These are phyloP conservation scores for Podaxis sp. DNA, from an alignment of 768 basidiomycete genomes.

Conservation along the genomic window DNA sequence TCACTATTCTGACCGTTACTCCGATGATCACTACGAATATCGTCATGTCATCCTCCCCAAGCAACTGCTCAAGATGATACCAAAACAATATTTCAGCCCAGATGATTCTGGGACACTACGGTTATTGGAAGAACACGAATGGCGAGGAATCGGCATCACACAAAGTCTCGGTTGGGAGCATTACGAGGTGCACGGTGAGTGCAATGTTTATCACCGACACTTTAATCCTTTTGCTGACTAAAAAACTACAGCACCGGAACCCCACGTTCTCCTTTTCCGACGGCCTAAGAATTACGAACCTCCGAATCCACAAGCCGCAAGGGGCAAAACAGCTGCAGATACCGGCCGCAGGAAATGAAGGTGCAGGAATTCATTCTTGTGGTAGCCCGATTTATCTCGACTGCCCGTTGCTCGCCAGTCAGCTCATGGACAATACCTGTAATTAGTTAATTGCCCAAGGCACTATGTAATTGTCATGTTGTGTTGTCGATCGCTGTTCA, in stretches of 20 bases:
- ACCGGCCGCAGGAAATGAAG: conserved; percentile 33
- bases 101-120: conserved; percentile 77
- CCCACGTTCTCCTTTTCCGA: conserved; percentile 92
- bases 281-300: conserved; percentile 69
- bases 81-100: conserved; percentile 78
- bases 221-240: conserved; percentile 1
- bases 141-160: conserved; percentile 94
- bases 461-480: conserved; percentile 16
- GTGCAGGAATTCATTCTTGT: not conserved
- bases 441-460: conserved; percentile 6
- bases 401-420: not conserved
- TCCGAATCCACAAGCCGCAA: conserved; percentile 46
- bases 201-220: not conserved
- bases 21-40: conserved; percentile 92
- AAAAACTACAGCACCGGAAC: conserved; percentile 70
- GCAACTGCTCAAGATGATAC: conserved; percentile 90
- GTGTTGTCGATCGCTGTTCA: conserved; percentile 16
- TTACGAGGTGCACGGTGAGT: conserved; percentile 91
- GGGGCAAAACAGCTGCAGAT: conserved; percentile 26
- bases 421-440: conserved; percentile 1
- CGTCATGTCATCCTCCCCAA: conserved; percentile 97
- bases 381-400: not conserved
- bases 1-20: conserved; percentile 89
- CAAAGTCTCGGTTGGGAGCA: conserved; percentile 98
- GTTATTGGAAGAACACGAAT: conserved; percentile 84